Base-by-base conservation (phyloP, 495 filamentous ascomycete species). In the Penicillium alfredii region DNA sequence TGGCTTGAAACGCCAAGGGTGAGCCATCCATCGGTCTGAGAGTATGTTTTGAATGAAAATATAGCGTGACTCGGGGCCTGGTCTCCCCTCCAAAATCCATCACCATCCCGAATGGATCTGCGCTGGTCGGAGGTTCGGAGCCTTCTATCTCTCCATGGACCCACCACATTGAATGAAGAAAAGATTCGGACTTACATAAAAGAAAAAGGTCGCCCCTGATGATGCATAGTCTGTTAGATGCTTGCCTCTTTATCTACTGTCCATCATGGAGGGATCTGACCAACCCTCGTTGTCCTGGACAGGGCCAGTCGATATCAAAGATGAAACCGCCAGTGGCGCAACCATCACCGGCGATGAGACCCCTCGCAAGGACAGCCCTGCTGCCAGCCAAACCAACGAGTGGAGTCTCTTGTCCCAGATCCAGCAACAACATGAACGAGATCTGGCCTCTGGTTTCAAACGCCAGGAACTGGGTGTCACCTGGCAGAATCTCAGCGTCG, bases 391-490 rank as follows among this genome's bases (percentile, higher is more conserved):
- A 7, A 47, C 44, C n/a, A 54, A 66, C 17, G 58, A 63, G 35
- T 75, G 67, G 66, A 45, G 43, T n/a, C 35, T 78, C 31, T 61
- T 72, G 40, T 55, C 62, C 12, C 62, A 67, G 42, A 55, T 76
- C 34, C 59, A 63, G 33, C 48, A 53, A n/a, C 51, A 64, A 30
- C 47, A 64, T 7, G 53, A 68, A 9, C 70, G 70, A 1, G 68
- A 68, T n/a, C 40, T 66, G 20, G 60, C 55, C 9, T 69, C 68
- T 2, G 63, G 68, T 0, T 56, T 71, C 40, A 72, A 69, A 20
- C 39, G 45, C 3, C 62, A 71, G 11, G 58, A 71, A 30, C 58
- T 80, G 0, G 76, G 76, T 32, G 63, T 80, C 30, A 78, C 73
- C 6, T 80, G 73, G 72, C 58, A 64, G 36, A 55, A 75, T 33